These are phyloP conservation scores for Trichoderma sp. DNA, from an alignment of 2,329 filamentous ascomycete species.

Conservation along the genomic window DNA sequence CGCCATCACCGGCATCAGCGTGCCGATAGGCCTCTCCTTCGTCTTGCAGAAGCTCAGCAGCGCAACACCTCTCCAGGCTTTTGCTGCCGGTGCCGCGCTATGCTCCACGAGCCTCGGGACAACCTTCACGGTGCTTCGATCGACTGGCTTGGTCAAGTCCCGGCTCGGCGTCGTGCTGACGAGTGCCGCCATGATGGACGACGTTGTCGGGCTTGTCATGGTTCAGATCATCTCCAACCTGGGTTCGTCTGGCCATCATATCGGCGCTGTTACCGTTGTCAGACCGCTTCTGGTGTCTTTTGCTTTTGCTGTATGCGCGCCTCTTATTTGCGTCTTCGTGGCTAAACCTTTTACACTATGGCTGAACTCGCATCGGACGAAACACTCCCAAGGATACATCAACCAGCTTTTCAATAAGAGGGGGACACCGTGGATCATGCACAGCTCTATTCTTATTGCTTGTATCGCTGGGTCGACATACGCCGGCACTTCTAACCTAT, in stretches of 20 bases:
- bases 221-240: slow-evolving; percentile 73
- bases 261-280: slow-evolving; percentile 44
- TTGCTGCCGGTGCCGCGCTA: slow-evolving; percentile 71
- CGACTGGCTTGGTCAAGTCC: slow-evolving; percentile 47
- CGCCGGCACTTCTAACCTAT: slow-evolving; percentile 63
- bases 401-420: slow-evolving; percentile 35
- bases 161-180: slow-evolving; percentile 64
- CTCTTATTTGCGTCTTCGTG: slow-evolving; percentile 51
- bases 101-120: slow-evolving; percentile 77
- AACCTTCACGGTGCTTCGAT: slow-evolving; percentile 57
- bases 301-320: slow-evolving; percentile 53
- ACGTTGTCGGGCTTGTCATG: slow-evolving; percentile 76
- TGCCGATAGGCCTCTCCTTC: slow-evolving; percentile 69
- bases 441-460: slow-evolving; percentile 54
- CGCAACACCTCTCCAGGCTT: slow-evolving; percentile 62
- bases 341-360: slow-evolving; percentile 46
- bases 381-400: slow-evolving; percentile 32
- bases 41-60: slow-evolving; percentile 53
- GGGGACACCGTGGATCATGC: slow-evolving; percentile 45
- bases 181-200: slow-evolving; percentile 79
- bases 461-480: slow-evolving; percentile 56
- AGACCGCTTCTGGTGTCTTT: slow-evolving; percentile 52
- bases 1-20: slow-evolving; percentile 64
- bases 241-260: slow-evolving; percentile 39
- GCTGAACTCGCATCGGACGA: slow-evolving; percentile 40